Percentiles rank a stretch among this genome's conserved stretches.
phyloP scores from a whole-genome alignment of 2,329 filamentous ascomycete genomes.

The Zarea fungicola region DNA sequence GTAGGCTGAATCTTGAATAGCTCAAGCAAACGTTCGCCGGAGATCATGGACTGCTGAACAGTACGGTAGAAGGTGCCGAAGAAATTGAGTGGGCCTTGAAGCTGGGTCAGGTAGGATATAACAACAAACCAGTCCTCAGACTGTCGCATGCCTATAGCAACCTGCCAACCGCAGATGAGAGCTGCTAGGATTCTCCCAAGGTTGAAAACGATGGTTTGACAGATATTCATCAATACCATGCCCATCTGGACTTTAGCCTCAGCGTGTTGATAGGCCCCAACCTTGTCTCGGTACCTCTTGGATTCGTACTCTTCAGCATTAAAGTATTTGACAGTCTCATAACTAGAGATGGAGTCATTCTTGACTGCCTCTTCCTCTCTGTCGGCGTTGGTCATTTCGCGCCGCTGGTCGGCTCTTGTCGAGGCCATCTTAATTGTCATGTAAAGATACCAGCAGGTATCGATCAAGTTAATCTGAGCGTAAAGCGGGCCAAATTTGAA shows the following conservation, averaged over 20 bases:
- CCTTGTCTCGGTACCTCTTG: slow-evolving; percentile 63
- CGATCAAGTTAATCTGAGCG: slow-evolving; percentile 79
- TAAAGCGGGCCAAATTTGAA: slow-evolving; percentile 60
- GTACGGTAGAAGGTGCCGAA: slow-evolving; percentile 94
- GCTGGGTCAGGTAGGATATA: slow-evolving; percentile 72
- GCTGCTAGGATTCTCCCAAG: slow-evolving; percentile 66
- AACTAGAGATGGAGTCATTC: slow-evolving; percentile 98
- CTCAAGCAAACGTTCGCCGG: slow-evolving; percentile 89
- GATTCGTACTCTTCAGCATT: slow-evolving; percentile 80
- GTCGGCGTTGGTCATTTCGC: slow-evolving; percentile 92
- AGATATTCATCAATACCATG: slow-evolving; percentile 74
- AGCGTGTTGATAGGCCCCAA: slow-evolving; percentile 65
- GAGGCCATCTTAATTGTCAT: slow-evolving; percentile 94
- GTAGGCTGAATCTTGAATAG: slow-evolving; percentile 95
- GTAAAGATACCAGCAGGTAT: slow-evolving; percentile 95
- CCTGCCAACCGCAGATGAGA: slow-evolving; percentile 72
- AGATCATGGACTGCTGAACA: slow-evolving; percentile 96
- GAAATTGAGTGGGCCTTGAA: slow-evolving; percentile 78
- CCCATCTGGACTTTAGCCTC: slow-evolving; percentile 74
- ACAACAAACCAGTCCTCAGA: slow-evolving; percentile 70
- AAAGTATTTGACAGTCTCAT: slow-evolving; percentile 92
- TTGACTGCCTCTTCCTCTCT: slow-evolving; percentile 96
- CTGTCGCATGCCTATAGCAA: slow-evolving; percentile 57
- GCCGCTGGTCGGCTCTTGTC: slow-evolving; percentile 82
- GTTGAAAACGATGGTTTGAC: slow-evolving; percentile 76